Percentiles rank a stretch among this genome's conserved stretches.
phyloP scores from a whole-genome alignment of 1,139 yeast genomes.

The Magnusiomyces suaveolens region DNA sequence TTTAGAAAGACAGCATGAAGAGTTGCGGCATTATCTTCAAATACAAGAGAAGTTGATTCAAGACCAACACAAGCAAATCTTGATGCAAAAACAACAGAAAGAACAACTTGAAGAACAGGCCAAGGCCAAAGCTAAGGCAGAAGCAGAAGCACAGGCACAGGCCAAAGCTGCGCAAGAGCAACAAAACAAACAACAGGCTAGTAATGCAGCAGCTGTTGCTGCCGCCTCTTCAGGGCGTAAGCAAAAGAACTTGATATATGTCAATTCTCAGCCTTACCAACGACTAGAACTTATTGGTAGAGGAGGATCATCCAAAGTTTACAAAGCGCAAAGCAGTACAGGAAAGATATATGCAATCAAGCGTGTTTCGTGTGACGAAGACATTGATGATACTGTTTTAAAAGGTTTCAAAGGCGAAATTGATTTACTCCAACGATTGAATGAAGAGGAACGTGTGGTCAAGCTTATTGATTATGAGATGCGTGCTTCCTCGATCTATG shows the following conservation, averaged over 20 bases:
- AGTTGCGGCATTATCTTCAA: conserved; percentile 12
- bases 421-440: conserved; percentile 54
- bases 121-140: neutral
- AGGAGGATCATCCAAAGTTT: conserved; percentile 93
- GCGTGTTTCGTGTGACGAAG: conserved; percentile 62
- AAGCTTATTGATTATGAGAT: conserved; percentile 65
- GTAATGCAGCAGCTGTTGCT: neutral
- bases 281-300: conserved; percentile 72
- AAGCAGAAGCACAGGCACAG: neutral
- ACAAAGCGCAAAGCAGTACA: conserved; percentile 56
- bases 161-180: conserved; percentile 8
- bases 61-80: conserved; percentile 11
- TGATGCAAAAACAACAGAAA: conserved; percentile 5
- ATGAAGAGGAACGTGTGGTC: conserved; percentile 64
- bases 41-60: conserved; percentile 12
- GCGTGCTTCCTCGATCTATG: conserved; percentile 50
- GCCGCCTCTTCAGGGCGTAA: conserved; percentile 12
- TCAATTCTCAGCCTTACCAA: conserved; percentile 61
- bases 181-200: conserved; percentile 13
- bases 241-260: conserved; percentile 28
- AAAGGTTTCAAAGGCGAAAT: conserved; percentile 86
- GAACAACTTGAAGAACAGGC: no score
- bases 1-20: conserved; percentile 14
- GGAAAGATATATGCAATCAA: conserved; percentile 65
- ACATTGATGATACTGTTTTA: conserved; percentile 64